Evolutionary conservation across 208 protist species (phyloP), one percentile per base, ranked within the genome.

Genomic region (Histomonas meleagridis): DNA sequence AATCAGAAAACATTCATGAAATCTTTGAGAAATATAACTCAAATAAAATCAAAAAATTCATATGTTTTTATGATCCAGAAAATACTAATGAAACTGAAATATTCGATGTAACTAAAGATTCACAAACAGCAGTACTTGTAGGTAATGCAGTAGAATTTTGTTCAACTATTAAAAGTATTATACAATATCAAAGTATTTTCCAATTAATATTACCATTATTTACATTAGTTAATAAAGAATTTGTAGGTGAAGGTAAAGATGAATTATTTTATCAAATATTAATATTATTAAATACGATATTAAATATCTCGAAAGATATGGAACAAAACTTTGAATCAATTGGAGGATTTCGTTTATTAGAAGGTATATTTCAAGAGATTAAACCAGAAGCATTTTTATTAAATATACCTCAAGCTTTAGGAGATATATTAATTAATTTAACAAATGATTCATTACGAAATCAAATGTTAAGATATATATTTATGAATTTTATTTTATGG

Each of bases 381-480:
- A 57, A 51, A 38, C 40, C 76, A 1, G 26, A 51, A 32, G 51
- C 43, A n/a, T 86, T 86, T 28, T 38, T 46, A 55, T 2, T 28
- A 16, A 26, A 26, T 21, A 46, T 86, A 57, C 40, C 76, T 40
- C 43, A 1, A 0, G 46, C 51, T 5, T 18, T 86, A 38, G 40
- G 32, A 51, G 76, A 86, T 38, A 55, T 86, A 16, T 86, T 38
- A 26, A 32, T 38, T 18, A 46, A 32, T 38, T 86, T 86, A 28
- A 51, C 40, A 10, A 5, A 16, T 9, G 40, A 55, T 55, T 57
- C 46, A 5, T 38, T 55, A 0, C 51, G 35, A 28, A 32, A 38
- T 4, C 76, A 86, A 55, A 86, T 86, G 76, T 40, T 86, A 38
- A 46, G 55, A 86, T 86, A 40, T 49, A 86, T 86, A 32, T 86